phyloP scores from a whole-genome alignment of 179 eudicot genomes.

The Actinidia chinensis region DNA sequence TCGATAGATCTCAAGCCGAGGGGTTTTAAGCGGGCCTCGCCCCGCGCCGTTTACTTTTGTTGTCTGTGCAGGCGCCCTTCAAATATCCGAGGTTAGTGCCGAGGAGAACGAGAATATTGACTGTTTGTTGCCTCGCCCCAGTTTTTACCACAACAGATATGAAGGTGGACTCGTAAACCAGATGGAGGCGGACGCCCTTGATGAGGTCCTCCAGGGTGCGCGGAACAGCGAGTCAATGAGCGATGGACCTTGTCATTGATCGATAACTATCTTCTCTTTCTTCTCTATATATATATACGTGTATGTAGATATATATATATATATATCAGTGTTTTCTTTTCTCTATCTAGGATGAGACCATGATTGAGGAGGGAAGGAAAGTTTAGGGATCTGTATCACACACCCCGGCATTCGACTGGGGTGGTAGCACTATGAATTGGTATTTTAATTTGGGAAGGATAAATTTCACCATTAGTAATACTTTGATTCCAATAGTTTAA shows the following conservation, averaged over 20 bases:
- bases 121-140: too few relatives aligned
- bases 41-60: too few relatives aligned
- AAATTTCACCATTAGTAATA: not conserved
- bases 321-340: not conserved
- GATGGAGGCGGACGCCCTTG: slow-evolving; percentile 63
- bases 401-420: too few relatives aligned
- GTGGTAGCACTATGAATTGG: too few relatives aligned
- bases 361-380: not conserved
- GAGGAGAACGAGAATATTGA: too few relatives aligned
- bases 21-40: too few relatives aligned
- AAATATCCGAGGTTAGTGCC: too few relatives aligned
- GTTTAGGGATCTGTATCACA: not conserved
- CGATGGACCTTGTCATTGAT: slow-evolving; percentile 47
- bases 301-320: not conserved
- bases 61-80: too few relatives aligned
- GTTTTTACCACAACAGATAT: too few relatives aligned
- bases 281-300: not conserved
- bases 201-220: slow-evolving; percentile 72
- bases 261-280: not conserved
- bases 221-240: slow-evolving; percentile 73
- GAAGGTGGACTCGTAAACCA: slow-evolving; percentile 46
- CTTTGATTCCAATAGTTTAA: not conserved
- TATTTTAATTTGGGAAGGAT: too few relatives aligned
- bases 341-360: not conserved
- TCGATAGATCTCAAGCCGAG: too few relatives aligned